Conservation (phyloP, 1,284 basidiomycete species). For the Heterobasidion occidentale region DNA sequence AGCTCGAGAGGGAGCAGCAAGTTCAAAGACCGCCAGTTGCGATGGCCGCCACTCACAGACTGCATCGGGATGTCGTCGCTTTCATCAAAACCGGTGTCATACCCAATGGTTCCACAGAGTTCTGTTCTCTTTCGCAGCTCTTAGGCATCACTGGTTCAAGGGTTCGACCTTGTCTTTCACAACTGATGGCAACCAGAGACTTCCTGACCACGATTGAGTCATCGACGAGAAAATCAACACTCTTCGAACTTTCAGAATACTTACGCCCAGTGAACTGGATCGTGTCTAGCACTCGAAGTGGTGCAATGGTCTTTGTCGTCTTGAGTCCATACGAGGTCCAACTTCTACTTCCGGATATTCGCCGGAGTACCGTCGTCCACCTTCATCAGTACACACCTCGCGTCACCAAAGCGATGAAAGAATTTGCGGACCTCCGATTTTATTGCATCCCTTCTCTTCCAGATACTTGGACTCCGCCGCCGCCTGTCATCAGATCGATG, state of each 20-base stretch:
- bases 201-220: neutral
- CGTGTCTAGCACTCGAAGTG: slow-evolving; percentile 15
- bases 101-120: neutral
- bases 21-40: slow-evolving; percentile 24
- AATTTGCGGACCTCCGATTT: slow-evolving; percentile 30
- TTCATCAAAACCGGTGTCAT: slow-evolving; percentile 22
- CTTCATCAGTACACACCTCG: slow-evolving; percentile 37
- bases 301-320: slow-evolving; percentile 21
- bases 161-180: neutral
- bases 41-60: slow-evolving; percentile 15
- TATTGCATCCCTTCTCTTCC: slow-evolving; percentile 23
- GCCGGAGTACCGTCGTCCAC: slow-evolving; percentile 20
- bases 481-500: slow-evolving; percentile 19
- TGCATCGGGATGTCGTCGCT: slow-evolving; percentile 17
- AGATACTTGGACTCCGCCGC: neutral
- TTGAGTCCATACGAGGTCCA: slow-evolving; percentile 40
- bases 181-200: neutral
- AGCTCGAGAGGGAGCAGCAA: slow-evolving; percentile 33
- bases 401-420: slow-evolving; percentile 22
- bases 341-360: slow-evolving; percentile 28
- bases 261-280: slow-evolving; percentile 38
- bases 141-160: neutral
- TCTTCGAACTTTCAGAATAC: slow-evolving; percentile 18
- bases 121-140: neutral
- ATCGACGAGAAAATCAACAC: too few species aligned